Evolutionary conservation across 768 basidiomycete genomes (phyloP).

Genomic region (Suillus spraguei): DNA sequence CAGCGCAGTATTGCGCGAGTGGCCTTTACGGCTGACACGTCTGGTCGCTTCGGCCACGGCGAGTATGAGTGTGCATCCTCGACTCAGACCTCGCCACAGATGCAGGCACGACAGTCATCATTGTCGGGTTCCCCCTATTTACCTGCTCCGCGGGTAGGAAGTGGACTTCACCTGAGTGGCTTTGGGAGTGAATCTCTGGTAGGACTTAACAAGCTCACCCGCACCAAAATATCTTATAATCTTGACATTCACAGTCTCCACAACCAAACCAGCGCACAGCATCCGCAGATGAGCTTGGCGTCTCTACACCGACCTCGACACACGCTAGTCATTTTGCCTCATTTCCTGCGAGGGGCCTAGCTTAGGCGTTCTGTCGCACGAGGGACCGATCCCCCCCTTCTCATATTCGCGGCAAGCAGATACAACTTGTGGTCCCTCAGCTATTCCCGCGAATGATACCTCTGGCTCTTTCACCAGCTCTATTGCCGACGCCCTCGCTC

Average conservation of each 20-base stretch:
- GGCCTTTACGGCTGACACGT: slow-evolving; percentile 43
- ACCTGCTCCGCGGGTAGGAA: slow-evolving; percentile 36
- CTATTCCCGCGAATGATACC: slow-evolving; percentile 4
- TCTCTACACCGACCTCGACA: slow-evolving; percentile 10
- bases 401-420: slow-evolving; percentile 18
- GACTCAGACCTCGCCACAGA: slow-evolving; percentile 10
- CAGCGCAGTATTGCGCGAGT: slow-evolving; percentile 57
- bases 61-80: slow-evolving; percentile 15
- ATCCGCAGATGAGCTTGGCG: slow-evolving; percentile 30
- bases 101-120: slow-evolving; percentile 9
- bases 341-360: slow-evolving; percentile 51
- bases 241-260: slow-evolving; percentile 17
- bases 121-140: slow-evolving; percentile 23
- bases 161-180: slow-evolving; percentile 29
- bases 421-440: slow-evolving; percentile 11
- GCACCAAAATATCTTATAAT: slow-evolving; percentile 20
- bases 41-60: slow-evolving; percentile 17
- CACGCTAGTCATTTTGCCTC: slow-evolving; percentile 56
- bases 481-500: slow-evolving; percentile 39
- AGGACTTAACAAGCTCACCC: slow-evolving; percentile 11
- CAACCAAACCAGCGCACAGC: slow-evolving; percentile 24
- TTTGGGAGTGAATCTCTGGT: slow-evolving; percentile 11
- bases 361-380: slow-evolving; percentile 25
- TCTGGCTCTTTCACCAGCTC: slow-evolving; percentile 39
- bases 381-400: slow-evolving; percentile 26